Percentiles rank a stretch among this genome's conserved stretches.
phyloP scores from a whole-genome alignment of 345 rosid species.

The Aquilaria sinensis region DNA sequence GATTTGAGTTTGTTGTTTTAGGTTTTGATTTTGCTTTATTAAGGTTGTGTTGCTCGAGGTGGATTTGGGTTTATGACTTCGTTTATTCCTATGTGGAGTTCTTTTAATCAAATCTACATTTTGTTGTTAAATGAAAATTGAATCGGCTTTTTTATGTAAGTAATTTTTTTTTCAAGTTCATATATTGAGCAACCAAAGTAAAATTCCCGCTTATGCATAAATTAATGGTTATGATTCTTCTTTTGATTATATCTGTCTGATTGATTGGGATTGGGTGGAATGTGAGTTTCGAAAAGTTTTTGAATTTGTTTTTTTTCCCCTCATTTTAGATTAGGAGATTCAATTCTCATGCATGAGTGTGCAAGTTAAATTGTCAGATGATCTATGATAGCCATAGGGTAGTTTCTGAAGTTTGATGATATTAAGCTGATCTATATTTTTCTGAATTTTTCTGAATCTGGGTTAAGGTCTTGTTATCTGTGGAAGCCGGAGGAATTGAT shows the following conservation, averaged over 20 bases:
- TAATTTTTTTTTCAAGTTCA: not conserved
- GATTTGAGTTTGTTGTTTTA: not conserved
- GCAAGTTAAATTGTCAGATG: no score
- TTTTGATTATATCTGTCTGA: no score
- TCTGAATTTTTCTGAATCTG: not conserved
- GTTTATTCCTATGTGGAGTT: not conserved
- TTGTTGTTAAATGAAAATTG: not conserved
- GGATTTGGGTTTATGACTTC: slow-evolving; percentile 2
- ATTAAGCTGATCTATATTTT: slow-evolving; percentile 9
- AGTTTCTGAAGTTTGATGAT: slow-evolving; percentile 11
- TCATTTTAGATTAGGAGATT: no score
- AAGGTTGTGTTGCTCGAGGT: not conserved
- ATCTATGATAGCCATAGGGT: not conserved
- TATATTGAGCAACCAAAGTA: not conserved
- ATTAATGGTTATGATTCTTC: no score
- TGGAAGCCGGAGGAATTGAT: slow-evolving; percentile 15
- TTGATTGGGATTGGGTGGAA: no score
- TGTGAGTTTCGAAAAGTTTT: no score
- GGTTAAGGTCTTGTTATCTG: slow-evolving; percentile 6
- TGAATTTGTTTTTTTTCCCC: no score
- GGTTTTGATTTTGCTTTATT: slow-evolving; percentile 5
- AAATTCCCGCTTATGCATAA: no score
- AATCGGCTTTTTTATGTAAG: not conserved
- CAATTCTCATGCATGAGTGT: no score
- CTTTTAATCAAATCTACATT: not conserved